These are phyloP conservation scores for Spatholobus suberectus DNA, from an alignment of 306 rosid species.

Conservation along the genomic window DNA sequence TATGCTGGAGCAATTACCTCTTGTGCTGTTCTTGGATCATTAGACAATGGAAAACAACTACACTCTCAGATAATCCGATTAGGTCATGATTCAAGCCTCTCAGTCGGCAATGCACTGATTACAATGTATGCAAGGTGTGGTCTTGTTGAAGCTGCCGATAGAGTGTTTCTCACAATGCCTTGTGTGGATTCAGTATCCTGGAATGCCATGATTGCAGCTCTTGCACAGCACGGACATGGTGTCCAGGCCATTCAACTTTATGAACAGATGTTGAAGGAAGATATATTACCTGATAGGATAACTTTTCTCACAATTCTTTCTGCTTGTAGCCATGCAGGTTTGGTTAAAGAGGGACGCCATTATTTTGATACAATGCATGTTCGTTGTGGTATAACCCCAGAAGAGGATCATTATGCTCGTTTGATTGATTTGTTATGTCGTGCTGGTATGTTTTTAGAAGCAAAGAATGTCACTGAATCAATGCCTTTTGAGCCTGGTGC, in stretches of 20 bases:
- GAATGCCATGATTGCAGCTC: constrained; percentile 71
- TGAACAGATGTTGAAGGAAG: constrained; percentile 62
- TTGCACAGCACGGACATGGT: constrained; percentile 61
- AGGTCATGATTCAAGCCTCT: constrained; percentile 59
- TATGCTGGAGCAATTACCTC: constrained; percentile 60
- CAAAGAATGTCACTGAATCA: constrained; percentile 49
- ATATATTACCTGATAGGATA: constrained; percentile 57
- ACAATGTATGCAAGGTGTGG: constrained; percentile 68
- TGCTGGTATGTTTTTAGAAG: constrained; percentile 58
- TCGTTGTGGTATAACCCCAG: constrained; percentile 51
- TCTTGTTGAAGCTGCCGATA: constrained; percentile 55
- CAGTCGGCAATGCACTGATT: constrained; percentile 58
- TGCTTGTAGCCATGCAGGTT: constrained; percentile 63
- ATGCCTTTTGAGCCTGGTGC: constrained; percentile 59
- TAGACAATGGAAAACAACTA: constrained; percentile 57
- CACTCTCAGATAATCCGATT: constrained; percentile 53
- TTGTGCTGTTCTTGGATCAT: constrained; percentile 57
- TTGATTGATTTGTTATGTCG: constrained; percentile 60
- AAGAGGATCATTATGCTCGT: constrained; percentile 64
- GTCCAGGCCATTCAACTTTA: constrained; percentile 51
- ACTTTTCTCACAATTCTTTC: constrained; percentile 63
- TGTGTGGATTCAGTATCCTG: constrained; percentile 63
- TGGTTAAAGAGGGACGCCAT: constrained; percentile 52
- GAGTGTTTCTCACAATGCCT: constrained; percentile 59
- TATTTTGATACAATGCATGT: constrained; percentile 54